Evolutionary conservation across 257 asterid genomes (phyloP).

Genomic region (Thymus mandschuricus): DNA sequence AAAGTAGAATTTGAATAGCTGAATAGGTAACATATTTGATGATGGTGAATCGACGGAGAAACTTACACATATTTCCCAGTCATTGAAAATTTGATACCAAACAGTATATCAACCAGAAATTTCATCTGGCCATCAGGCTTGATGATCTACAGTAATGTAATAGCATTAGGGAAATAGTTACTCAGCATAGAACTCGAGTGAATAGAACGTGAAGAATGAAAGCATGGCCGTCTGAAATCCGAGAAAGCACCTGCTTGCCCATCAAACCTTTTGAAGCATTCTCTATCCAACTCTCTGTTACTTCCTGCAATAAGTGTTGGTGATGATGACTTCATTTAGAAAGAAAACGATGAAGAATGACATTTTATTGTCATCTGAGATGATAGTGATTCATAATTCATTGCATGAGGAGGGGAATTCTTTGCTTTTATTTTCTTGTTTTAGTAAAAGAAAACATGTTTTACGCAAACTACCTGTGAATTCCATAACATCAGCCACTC

Average conservation of each 20-base stretch:
- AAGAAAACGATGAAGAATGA: neutral
- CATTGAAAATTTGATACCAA: conserved; percentile 86
- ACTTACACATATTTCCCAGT: conserved; percentile 81
- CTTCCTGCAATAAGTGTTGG: conserved; percentile 52
- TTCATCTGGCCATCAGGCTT: conserved; percentile 68
- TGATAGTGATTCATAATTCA: neutral
- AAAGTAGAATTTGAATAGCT: neutral
- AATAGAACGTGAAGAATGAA: neutral
- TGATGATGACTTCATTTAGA: neutral
- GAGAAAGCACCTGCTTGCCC: conserved; percentile 76
- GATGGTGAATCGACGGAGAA: neutral
- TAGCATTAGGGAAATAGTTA: neutral
- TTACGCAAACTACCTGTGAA: conserved; percentile 64
- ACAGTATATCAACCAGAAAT: conserved; percentile 66
- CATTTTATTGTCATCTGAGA: neutral
- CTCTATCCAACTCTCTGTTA: conserved; percentile 94
- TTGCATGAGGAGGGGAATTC: neutral
- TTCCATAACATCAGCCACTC: conserved; percentile 97
- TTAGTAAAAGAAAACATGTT: neutral
- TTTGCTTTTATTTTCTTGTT: neutral
- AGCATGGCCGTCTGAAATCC: neutral
- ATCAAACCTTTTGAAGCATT: conserved; percentile 91
- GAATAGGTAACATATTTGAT: neutral
- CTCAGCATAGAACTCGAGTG: neutral
- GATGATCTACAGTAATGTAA: conserved; percentile 52